Percentiles rank a stretch among this genome's conserved stretches.
These are phyloP conservation scores for Sordaria brevicollis DNA, from an alignment of 495 filamentous ascomycete species.

Conservation along the genomic window DNA sequence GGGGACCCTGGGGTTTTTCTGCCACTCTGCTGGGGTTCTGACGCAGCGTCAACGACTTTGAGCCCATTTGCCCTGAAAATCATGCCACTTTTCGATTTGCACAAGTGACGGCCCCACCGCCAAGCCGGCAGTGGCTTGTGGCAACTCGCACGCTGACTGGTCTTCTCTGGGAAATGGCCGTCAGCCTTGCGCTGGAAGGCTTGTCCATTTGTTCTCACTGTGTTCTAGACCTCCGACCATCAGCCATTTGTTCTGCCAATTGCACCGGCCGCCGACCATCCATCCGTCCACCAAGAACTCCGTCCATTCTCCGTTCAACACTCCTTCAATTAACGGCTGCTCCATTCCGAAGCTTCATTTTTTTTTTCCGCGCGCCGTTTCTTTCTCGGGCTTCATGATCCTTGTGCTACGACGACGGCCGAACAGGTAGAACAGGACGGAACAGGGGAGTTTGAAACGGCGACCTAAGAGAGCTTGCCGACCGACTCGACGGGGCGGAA, in stretches of 20 bases:
- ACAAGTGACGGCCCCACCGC: constrained; percentile 12
- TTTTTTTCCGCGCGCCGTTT: neutral
- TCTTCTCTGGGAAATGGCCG: constrained; percentile 12
- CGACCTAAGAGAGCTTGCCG: neutral
- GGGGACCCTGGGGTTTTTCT: constrained; percentile 1
- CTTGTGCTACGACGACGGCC: neutral
- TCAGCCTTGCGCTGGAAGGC: constrained; percentile 13
- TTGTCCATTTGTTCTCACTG: neutral
- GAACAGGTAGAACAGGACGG: neutral
- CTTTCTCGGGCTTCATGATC: neutral
- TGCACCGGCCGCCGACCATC: constrained; percentile 6
- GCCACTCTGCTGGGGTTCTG: constrained; percentile 8
- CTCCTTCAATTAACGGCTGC: neutral
- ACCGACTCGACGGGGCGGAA: neutral
- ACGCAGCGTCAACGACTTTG: constrained; percentile 19
- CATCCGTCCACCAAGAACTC: neutral
- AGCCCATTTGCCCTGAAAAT: constrained; percentile 22
- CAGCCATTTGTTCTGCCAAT: neutral
- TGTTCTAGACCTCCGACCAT: constrained; percentile 10
- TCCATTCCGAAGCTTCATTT: neutral
- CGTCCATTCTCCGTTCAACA: neutral
- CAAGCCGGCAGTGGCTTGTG: constrained; percentile 25
- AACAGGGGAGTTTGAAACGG: neutral
- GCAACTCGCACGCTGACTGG: constrained; percentile 8
- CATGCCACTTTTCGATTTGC: constrained; percentile 26